Percentiles rank a stretch among this genome's conserved stretches.
Evolutionary conservation across 2,329 filamentous ascomycete species (phyloP).

Genomic region (Penicillium glabrum): DNA sequence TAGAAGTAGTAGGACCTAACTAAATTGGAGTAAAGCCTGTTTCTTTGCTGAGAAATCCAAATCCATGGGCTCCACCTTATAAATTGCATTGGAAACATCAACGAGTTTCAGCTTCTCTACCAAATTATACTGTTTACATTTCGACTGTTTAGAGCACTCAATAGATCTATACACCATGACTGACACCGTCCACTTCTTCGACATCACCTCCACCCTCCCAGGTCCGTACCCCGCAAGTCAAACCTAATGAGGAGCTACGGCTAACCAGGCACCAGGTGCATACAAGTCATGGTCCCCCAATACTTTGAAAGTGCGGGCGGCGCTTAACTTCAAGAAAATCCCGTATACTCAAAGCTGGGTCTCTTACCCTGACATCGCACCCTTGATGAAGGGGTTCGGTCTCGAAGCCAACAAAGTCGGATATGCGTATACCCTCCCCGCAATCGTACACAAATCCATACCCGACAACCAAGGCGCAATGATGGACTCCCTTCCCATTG

Average conservation of each 20-base stretch:
- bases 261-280: constrained; percentile 20
- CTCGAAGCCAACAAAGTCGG: constrained; percentile 20
- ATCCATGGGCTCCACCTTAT: not conserved
- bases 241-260: not conserved
- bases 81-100: no score
- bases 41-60: constrained; percentile 8
- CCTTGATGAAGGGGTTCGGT: constrained; percentile 24
- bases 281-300: constrained; percentile 32
- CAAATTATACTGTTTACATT: not conserved
- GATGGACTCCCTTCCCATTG: constrained; percentile 36
- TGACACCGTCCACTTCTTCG: constrained; percentile 34
- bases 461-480: constrained; percentile 27
- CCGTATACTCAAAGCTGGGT: constrained; percentile 29
- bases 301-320: constrained; percentile 25
- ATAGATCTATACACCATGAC: constrained; percentile 16
- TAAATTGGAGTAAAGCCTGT: not conserved
- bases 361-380: constrained; percentile 28
- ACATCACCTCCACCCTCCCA: constrained; percentile 29
- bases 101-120: not conserved
- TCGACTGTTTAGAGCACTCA: not conserved
- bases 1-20: not conserved
- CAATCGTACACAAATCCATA: constrained; percentile 31
- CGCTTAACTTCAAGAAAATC: constrained; percentile 29
- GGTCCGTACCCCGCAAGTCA: constrained; percentile 15
- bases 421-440: constrained; percentile 33